Evolutionary conservation across 192 early-diverging fungal genomes (phyloP), one percentile per base, ranked within the genome.

Genomic region (Podila epicladia): DNA sequence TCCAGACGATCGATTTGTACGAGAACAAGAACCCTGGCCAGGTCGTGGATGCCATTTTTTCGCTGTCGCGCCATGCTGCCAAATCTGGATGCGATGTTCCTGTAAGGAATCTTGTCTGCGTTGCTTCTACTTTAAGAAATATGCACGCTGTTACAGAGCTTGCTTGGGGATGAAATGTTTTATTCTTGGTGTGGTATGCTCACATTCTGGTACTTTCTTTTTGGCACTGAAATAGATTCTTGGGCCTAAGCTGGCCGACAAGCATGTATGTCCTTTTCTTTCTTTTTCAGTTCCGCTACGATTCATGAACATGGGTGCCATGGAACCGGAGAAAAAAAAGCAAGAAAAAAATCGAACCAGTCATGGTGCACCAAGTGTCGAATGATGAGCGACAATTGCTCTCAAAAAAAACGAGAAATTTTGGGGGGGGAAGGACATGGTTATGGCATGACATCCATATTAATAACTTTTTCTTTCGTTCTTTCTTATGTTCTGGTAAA

Each of bases 1-100:
- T 95, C 79, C 93, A 94, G 78, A 95, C 94, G 19, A 88, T 95
- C 35, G 94, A 95, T 69, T 78, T 95, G 55, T 95, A 86, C 72
- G 94, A 95, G 68, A 82, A 84, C 62, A 94, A 94, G 85, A 92
- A 93, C 82, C 82, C 89, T 55, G 84, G 84, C 5, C 87, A 90
- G 65, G 92, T 95, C 3, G 87, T 94, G 20, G 91, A 94, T 82
- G 87, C 88, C 29, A 86, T 95, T 29, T 95, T 90, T 60, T 87
- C 94, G 9, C 77, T 95, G 3, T 92, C 91, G 13, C 84, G 94
- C 9, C 85, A 92, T 64, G 94, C 93, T 17, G 83, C 71, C 75
- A 86, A 89, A 58, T 69, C 83, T 13, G 94, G 94, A 35, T 82
- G 75, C 41, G 73, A 71, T 19, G 62, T 72, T 19, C 83, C 84